Base-by-base conservation (phyloP, 768 basidiomycete genomes). In the Suillus bovinus region DNA sequence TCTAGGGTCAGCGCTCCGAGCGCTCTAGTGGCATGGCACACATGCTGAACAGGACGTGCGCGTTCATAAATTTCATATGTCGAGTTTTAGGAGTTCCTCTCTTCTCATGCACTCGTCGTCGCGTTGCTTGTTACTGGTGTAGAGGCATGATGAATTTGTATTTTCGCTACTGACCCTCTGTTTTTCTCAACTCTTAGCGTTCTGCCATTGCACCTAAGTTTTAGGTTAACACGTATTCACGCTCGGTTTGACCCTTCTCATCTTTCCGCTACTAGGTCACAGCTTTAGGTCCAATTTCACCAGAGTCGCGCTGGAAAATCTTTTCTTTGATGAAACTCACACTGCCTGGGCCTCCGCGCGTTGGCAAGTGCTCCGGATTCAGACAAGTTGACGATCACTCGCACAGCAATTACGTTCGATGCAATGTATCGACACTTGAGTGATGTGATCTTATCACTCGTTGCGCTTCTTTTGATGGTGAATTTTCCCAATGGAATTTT, bases 381-480 rank as follows among this genome's bases (percentile, higher is more conserved):
- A 20, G 17, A 29, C 17, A 20, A 17, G 11, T n/a, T 33, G 31
- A 33, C 11, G 31, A 52, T 13, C 31, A 52, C 50, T 52, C 20
- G 29, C 10, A 13, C 11, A 33, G 50, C 20, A 7, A 13, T 52
- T 6, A 52, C 6, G 50, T 33, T 52, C n/a, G n/a, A n/a, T 10
- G 27, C 27, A 50, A 29, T 20, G 49, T 17, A 31, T 31, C 29
- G 5, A 10, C 49, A 5, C 27, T 31, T 29, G 1, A 50, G 20
- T 29, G 31, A 20, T 17, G 27, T 50, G 27, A 29, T 50, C 10
- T 17, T 5, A 29, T 5, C 27, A 17, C 27, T 29, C 17, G 27
- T 50, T 52, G 50, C 20, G 50, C 49, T 50, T 50, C n/a, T 50
- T 50, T 50, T 29, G 46, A 49, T 49, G 47, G 29, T 5, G 9